Evolutionary conservation across 1,139 yeast species (phyloP), one percentile per base, ranked within the genome.

Genomic region (Geotrichum histeridarum): DNA sequence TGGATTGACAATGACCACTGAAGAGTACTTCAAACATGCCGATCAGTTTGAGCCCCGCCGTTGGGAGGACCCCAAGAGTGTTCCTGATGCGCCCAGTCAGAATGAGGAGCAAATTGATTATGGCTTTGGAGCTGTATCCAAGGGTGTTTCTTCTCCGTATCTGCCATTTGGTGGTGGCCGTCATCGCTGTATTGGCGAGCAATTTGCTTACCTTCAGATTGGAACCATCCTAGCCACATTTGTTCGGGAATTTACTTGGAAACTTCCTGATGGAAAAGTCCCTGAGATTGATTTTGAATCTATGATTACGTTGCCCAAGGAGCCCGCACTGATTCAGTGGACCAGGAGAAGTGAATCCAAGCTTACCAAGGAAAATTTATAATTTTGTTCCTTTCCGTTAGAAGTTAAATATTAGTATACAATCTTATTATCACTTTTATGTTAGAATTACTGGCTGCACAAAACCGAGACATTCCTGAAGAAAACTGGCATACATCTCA

Each of bases 121-220:
- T 69, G 98, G 98, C 15, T 93, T 91, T 65, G 98, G 98, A 68
- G 88, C 91, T 58, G 88, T 93, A 61, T 83, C 96, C 52, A 93
- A 93, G 74, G 99, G 98, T 73, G 98, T 93, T 44, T 76, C 87
- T 27, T 88, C 96, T 50, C 96, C 99, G 54, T 94, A 89, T 73
- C 81, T 93, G 70, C 99, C 99, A 54, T 93, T 93, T 67, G 99
- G 99, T 64, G 99, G 98, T 72, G 99, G 99, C 63, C 87, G 99
- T 78, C 99, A 93, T 72, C 86, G 99, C 76, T 93, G 99, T 75
- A 90, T 93, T 67, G 99, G 99, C 67, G 99, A 93, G 74, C 98
- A 91, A 70, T 93, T 93, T 75, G 99, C 99, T 45, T 89, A 85
- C 71, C 84, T 86, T 62, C 99, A 93, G 76, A 80, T 93, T 64